Conservation (phyloP, 192 early-diverging fungal genomes). For the Backusella parvicylindrica region DNA sequence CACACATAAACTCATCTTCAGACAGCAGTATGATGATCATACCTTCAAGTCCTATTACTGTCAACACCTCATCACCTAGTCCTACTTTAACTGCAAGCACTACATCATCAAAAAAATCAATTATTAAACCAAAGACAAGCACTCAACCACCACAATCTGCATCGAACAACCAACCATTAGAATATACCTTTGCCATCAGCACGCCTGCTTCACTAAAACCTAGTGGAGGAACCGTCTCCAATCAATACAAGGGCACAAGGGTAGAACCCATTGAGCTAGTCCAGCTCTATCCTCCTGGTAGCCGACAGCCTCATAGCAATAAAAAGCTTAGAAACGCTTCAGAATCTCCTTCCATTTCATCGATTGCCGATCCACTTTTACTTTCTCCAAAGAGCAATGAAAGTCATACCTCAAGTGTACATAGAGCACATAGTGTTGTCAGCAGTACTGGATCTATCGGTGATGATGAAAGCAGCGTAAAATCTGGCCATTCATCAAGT, state of each 20-base stretch:
- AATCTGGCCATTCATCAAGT: background rate
- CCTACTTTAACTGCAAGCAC: background rate
- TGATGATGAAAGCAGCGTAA: background rate
- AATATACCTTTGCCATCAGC: conserved; percentile 28
- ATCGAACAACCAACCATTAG: conserved; percentile 1
- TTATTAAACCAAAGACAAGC: background rate
- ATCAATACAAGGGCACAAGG: background rate
- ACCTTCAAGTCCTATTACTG: background rate
- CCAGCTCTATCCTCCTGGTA: conserved; percentile 8
- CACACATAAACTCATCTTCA: background rate
- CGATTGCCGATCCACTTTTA: background rate
- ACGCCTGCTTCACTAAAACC: conserved; percentile 18
- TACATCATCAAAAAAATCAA: background rate
- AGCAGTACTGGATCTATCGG: background rate
- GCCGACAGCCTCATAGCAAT: background rate
- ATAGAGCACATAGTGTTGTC: background rate
- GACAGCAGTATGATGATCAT: background rate
- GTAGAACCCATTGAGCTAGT: conserved; percentile 11
- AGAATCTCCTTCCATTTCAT: background rate
- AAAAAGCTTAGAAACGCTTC: background rate
- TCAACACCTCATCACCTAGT: background rate
- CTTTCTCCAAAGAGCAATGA: background rate
- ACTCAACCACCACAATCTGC: background rate
- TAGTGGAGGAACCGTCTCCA: background rate
- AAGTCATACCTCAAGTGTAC: background rate